phyloP scores from a whole-genome alignment of 306 rosid genomes.

The Pyrus bretschneideri region DNA sequence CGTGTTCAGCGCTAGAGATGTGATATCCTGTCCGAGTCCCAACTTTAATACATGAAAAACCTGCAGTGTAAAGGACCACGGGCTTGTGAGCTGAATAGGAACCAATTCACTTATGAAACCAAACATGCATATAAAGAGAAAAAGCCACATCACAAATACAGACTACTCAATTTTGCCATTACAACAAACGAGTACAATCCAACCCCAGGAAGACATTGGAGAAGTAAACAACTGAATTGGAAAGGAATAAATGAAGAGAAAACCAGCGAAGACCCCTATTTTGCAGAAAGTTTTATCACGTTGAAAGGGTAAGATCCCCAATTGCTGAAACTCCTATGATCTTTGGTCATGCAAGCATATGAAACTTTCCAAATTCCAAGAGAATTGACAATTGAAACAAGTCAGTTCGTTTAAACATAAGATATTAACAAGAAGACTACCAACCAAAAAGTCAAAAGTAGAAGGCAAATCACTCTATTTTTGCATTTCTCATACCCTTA shows the following conservation, averaged over 20 bases:
- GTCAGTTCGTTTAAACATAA: neutral
- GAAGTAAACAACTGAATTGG: neutral
- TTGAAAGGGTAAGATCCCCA: neutral
- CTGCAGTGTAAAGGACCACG: constrained; percentile 32
- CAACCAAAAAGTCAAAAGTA: neutral
- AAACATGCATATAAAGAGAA: neutral
- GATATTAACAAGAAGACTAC: neutral
- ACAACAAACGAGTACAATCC: neutral
- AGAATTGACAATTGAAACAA: neutral
- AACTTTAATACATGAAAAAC: constrained; percentile 65
- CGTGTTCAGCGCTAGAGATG: constrained; percentile 76
- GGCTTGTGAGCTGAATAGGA: constrained; percentile 8
- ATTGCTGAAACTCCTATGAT: neutral
- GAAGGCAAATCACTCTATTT: neutral
- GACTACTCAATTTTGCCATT: too few relatives aligned
- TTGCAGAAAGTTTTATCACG: neutral
- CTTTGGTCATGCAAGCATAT: neutral
- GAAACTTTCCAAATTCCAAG: neutral
- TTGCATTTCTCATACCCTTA: constrained; percentile 53
- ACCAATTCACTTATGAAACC: constrained; percentile 1
- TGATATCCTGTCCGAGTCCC: constrained; percentile 76
- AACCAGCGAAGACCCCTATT: neutral
- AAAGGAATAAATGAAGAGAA: neutral
- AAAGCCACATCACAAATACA: too few relatives aligned
- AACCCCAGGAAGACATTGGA: neutral